Conservation (phyloP, 2,329 filamentous ascomycete genomes). For the Hypoxylon sp. region DNA sequence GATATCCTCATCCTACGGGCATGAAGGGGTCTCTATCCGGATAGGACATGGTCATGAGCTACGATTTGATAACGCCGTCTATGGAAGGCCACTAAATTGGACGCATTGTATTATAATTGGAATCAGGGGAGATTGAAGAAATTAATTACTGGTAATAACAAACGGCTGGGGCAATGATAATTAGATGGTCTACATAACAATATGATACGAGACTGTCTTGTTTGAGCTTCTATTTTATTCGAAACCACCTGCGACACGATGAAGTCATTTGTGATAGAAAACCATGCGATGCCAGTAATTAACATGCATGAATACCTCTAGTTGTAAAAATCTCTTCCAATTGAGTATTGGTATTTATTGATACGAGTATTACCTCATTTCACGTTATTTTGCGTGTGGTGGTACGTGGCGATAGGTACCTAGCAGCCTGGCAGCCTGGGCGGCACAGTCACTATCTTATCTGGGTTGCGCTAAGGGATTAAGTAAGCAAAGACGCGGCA, state of each 20-base stretch:
- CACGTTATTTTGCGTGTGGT: slow-evolving; percentile 17
- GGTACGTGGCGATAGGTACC: slow-evolving; percentile 1
- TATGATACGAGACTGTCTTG: slow-evolving; percentile 24
- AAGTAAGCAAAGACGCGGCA: slow-evolving; percentile 47
- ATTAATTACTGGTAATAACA: slow-evolving; percentile 32
- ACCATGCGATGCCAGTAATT: not conserved
- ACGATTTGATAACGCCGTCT: slow-evolving; percentile 39
- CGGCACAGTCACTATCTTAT: slow-evolving; percentile 41
- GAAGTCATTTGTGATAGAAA: not conserved
- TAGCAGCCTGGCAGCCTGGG: not conserved
- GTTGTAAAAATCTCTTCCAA: slow-evolving; percentile 1
- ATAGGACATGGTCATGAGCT: slow-evolving; percentile 49
- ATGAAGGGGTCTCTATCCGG: slow-evolving; percentile 41
- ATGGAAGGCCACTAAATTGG: slow-evolving; percentile 35
- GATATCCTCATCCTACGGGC: slow-evolving; percentile 35
- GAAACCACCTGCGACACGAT: not conserved
- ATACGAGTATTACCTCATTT: slow-evolving; percentile 27
- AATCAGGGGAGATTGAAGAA: slow-evolving; percentile 21
- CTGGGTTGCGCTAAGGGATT: slow-evolving; percentile 32
- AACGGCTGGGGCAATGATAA: slow-evolving; percentile 14
- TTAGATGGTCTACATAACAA: slow-evolving; percentile 45
- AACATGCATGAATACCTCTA: not conserved
- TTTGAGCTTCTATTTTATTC: slow-evolving; percentile 20
- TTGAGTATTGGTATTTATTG: slow-evolving; percentile 4
- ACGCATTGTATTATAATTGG: slow-evolving; percentile 41